Conservation (phyloP, 208 protist genomes). For the Trypanosoma lewisi region DNA sequence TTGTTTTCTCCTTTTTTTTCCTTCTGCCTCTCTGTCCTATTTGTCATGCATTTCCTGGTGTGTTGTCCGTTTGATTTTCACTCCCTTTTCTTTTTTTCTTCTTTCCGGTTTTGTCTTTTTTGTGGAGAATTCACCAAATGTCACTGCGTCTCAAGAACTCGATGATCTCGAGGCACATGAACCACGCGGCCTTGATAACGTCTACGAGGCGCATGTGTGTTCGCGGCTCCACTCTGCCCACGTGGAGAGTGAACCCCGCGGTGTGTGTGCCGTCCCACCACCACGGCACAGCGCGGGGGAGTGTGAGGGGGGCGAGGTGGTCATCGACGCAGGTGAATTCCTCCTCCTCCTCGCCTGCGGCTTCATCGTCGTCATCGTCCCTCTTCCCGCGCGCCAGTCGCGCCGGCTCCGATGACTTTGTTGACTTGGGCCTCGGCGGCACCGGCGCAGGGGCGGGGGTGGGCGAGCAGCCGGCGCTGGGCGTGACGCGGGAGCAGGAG, state of each 20-base stretch:
- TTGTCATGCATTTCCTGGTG: not conserved
- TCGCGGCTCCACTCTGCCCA: not conserved
- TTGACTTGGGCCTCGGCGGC: slow-evolving; percentile 15
- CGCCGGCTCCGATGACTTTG: slow-evolving; percentile 6
- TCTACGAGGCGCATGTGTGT: not conserved
- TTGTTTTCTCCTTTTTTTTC: slow-evolving; percentile 12
- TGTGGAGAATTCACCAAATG: not conserved
- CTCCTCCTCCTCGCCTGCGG: not conserved
- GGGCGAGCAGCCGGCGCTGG: slow-evolving; percentile 19
- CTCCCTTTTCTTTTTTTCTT: slow-evolving; percentile 5
- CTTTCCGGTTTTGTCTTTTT: not conserved
- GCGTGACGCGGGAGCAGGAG: slow-evolving; percentile 29
- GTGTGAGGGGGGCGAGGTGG: not conserved
- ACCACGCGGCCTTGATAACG: not conserved
- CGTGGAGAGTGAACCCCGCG: not conserved
- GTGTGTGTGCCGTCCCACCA: not conserved
- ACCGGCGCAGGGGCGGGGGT: not conserved
- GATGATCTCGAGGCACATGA: not conserved
- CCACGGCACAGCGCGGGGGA: not conserved
- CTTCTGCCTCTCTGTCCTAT: slow-evolving; percentile 6
- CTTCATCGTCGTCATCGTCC: not conserved
- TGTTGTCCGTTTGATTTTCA: not conserved
- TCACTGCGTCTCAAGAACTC: not conserved
- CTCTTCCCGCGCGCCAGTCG: not conserved
- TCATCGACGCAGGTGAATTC: not conserved